A percentile compares a stretch with the other conserved stretches of the same genome.
phyloP scores from a whole-genome alignment of 1,284 basidiomycete species.

The Sphaerobolus stellatus region DNA sequence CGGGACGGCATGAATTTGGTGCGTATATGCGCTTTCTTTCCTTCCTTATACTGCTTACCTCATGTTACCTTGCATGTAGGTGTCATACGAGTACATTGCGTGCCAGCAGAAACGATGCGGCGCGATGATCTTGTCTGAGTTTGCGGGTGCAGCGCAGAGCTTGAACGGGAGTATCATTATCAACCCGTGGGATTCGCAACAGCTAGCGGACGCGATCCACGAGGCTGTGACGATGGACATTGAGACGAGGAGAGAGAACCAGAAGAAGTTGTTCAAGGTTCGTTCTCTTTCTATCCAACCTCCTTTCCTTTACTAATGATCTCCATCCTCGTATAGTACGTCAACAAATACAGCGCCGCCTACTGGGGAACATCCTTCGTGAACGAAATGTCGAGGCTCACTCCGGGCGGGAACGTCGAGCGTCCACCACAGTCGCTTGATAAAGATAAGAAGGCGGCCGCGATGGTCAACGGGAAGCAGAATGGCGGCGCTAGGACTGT shows the following conservation, averaged over 20 bases:
- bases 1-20: conserved; percentile 99
- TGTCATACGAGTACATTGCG: conserved; percentile 99
- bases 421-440: no score
- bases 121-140: conserved; percentile 97
- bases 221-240: conserved; percentile 89
- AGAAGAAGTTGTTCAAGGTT: conserved; percentile 88
- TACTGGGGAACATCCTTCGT: conserved; percentile 94
- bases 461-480: no score
- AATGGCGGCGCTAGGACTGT: no score
- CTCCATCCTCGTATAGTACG: conserved; percentile 50
- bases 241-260: conserved; percentile 83
- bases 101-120: conserved; percentile 92
- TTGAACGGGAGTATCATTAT: conserved; percentile 92
- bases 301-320: conserved; percentile 2
- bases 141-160: conserved; percentile 96
- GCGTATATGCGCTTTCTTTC: conserved; percentile 30
- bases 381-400: conserved; percentile 61
- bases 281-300: conserved; percentile 16
- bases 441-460: no score
- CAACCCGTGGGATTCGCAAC: conserved; percentile 95
- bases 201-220: conserved; percentile 94
- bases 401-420: conserved; percentile 8
- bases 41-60: neutral
- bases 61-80: conserved; percentile 47
- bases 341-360: conserved; percentile 89